Base-by-base conservation (phyloP, 2,329 filamentous ascomycete species). In the Colletotrichum sp. region DNA sequence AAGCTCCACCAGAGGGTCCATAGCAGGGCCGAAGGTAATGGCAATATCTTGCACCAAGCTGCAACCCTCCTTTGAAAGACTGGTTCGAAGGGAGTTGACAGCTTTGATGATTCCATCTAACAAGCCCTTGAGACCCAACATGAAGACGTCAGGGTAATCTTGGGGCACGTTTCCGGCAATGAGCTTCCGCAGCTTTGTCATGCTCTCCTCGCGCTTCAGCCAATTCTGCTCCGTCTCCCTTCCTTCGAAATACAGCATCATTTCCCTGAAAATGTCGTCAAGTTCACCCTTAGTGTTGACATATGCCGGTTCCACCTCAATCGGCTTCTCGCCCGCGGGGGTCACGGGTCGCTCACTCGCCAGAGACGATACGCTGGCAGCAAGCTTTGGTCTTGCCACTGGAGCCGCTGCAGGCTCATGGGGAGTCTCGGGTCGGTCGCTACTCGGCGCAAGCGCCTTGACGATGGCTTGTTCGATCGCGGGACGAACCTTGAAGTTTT, bases 151-250 rank as follows among this genome's bases (percentile, higher is more conserved):
- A 55, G 92, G 89, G 80, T 94, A 98, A 78, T 98, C 95, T 30
- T 90, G 90, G 1, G 94, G 92, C 7, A 94, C 94, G 83, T 99
- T 99, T 72, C 96, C 96, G 77, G 94, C 95, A 67, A 95, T 92
- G 30, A 98, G 89, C 78, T 92, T 91, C 69, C 96, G 92, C 65
- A 99, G 86, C 79, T 94, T 96, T 9, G 90, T 90, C 49, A 96
- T 90, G 81, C 92, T 94, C 86, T 96, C 94, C 84, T 99, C 96
- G 83, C 96, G 91, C 79, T 94, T 93, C 80, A 95, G 84, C 96
- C 96, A 99, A 82, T 99, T 99, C 76, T 95, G 92, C 82, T 99
- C 96, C 1, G 94, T 92, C 86, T 99, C 96, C 82, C 90, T 95
- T 69, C 96, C 96, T 79, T 98, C 96, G 78, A 98, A 98, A 82